Evolutionary conservation across 176 grass and related monocot genomes (phyloP), one percentile per base, ranked within the genome.

Genomic region (Aegilops bicornis): DNA sequence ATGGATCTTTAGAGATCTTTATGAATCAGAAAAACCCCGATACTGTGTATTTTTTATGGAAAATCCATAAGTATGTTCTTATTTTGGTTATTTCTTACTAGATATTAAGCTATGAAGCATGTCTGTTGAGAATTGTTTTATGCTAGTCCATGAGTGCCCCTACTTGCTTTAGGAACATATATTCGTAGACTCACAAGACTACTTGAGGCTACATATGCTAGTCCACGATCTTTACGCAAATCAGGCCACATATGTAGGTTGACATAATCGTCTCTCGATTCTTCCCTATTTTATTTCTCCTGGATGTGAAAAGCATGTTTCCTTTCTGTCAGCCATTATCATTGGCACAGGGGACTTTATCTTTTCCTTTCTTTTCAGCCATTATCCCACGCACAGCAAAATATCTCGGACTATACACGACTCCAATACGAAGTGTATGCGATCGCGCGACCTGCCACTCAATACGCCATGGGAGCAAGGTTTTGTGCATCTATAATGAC

Each of bases 321-420:
- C 78, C 20, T 87, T 90, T 74, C 43, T 85, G n/a, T 78, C 65
- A 78, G 37, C 39, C 64, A 82, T 88, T 75, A 81, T 88, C 70
- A 40, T 80, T 85, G 61, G 77, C 86, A 71, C 39, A 72, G 40
- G 77, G 39, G 29, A 78, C 17, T 73, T 75, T 45, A 79, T 82
- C 72, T 6, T 54, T 87, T 87, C 19, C 35, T 66, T 65, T 79
- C 32, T 68, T 78, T 68, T 50, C 67, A 91, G 35, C 85, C 75
- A 83, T 65, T 68, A 80, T 68, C 20, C 25, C 65, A 36, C 12
- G 3, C 65, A 32, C 20, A 52, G 7, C 12, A 64, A 79, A 78
- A 83, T 62, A 78, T 90, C 47, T 90, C 20, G 20, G 50, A 64
- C 78, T 25, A 43, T 33, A 65, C 31, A 36, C 69, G 35, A 24